Base-by-base conservation (phyloP, 1,139 yeast genomes). In the Insectozyma bohioensis region DNA sequence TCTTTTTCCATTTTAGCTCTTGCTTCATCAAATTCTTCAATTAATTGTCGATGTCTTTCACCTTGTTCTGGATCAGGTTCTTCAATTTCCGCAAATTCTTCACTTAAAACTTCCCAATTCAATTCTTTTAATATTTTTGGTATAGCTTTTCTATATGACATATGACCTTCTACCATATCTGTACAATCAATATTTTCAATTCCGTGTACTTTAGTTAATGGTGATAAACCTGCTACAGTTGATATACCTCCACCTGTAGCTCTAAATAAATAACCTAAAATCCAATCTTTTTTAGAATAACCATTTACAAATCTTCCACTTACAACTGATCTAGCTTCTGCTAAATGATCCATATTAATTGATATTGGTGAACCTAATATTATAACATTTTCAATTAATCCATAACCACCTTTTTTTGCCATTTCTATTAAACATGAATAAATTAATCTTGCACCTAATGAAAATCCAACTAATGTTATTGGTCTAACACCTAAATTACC, bases 181-280 rank as follows among this genome's bases (percentile, higher is more conserved):
- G 97, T 86, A 46, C 94, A 85, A 54, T 94, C 95, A 40, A 84
- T 71, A 54, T 90, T 92, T 43, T 88, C 95, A 26, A 90, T 67
- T 0, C 83, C 85, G 17, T 75, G 69, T 12, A 78, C 60, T 30
- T 64, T 70, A 28, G 77, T 80, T 24, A 90, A 73, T 1, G 92
- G 82, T 0, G 95, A 80, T 25, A 94, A 67, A 0, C 99, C 99
- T 6, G 94, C 94, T 31, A 94, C 94, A 11, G 85, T 75, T 50
- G 85, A 83, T 32, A 94, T 67, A 0, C 98, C 97, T 36, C 98
- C 97, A 36, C 94, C 80, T 0, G 97, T 90, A 1, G 98, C 98
- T 46, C 98, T 71, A 59, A 92, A 94, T 26, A 94, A 62, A 56
- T 94, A 94, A 0, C 98, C 98, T 40, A 94, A 67, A 43, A 94